Base-by-base conservation (phyloP, 257 asterid species). In the Solanum sparsipilum region DNA sequence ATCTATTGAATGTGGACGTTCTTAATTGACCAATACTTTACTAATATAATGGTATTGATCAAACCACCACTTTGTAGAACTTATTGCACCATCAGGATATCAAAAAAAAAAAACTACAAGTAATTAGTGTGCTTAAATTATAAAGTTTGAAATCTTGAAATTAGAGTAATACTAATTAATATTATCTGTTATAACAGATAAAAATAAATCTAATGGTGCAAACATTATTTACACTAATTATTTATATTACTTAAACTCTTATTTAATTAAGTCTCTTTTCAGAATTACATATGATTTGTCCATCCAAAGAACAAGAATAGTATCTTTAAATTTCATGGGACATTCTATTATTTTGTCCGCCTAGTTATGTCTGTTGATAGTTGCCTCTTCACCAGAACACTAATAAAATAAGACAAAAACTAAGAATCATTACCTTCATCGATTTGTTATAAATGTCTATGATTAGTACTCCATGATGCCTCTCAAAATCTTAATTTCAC, bases 381-480 rank as follows among this genome's bases (percentile, higher is more conserved):
- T 75, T 23, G 65, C 52, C 56, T 88, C 86, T 87, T 84, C 71
- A 56, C 83, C 86, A 84, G 88, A 89, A 84, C 72, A 86, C 71
- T 81, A 79, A 78, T 76, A 60, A 21, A 75, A 32, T 46, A 46
- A 75, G 87, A 86, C 86, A 83, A 87, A 86, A 86, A 75, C 13
- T 71, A 83, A 52, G 23, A 67, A 84, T 75, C 67, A 90, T 88
- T 21, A n/a, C 38, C 68, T 86, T 88, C 92, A 83, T 85, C 39
- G 27, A 84, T 71, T 74, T 86, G 65, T 11, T 20, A 39, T 87
- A 74, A 72, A 83, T 87, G 10, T 58, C 86, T 78, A 85, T 88
- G 85, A 87, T 87, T 78, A 87, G 85, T 76, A 81, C 72, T 65
- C 72, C 72, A 76, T 88, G 87, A 81, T 25, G 34, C 79, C 56